Conservation (phyloP, 176 grass and related monocot species). For the Rhynchospora breviuscula region DNA sequence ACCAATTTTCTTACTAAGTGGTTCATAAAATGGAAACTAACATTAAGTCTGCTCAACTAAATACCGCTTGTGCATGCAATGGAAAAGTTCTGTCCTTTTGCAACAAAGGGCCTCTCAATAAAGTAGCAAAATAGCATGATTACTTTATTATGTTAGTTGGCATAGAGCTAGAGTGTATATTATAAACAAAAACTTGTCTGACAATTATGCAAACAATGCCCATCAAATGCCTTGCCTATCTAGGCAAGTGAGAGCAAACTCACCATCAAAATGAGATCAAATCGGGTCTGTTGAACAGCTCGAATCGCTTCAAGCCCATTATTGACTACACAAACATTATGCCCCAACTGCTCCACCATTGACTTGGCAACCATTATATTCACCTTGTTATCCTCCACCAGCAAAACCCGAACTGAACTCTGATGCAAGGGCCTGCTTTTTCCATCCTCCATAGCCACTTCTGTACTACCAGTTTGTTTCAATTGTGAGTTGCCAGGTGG, state of each 20-base stretch:
- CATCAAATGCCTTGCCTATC: not conserved
- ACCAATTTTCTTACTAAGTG: not conserved
- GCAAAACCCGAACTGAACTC: conserved; percentile 53
- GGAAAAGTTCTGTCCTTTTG: not conserved
- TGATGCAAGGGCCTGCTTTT: not conserved
- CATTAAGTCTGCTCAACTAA: not conserved
- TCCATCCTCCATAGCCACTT: not conserved
- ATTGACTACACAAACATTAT: conserved; percentile 70
- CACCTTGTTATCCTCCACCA: conserved; percentile 89
- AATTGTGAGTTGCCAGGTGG: not conserved
- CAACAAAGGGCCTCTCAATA: not conserved
- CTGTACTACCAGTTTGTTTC: not conserved
- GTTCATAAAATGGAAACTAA: not conserved
- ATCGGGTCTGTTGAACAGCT: conserved; percentile 55
- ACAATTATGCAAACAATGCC: not conserved
- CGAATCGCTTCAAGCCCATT: conserved; percentile 75
- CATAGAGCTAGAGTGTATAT: not conserved
- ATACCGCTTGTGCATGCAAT: not conserved
- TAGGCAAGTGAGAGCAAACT: conserved; percentile 21
- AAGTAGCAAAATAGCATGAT: not conserved
- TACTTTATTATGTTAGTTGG: not conserved
- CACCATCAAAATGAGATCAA: conserved; percentile 95
- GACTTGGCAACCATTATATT: conserved; percentile 90
- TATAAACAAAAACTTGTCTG: not conserved
- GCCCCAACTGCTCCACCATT: conserved; percentile 76